Evolutionary conservation across 768 basidiomycete genomes (phyloP).

Genomic region (Mycena chlorophos): DNA sequence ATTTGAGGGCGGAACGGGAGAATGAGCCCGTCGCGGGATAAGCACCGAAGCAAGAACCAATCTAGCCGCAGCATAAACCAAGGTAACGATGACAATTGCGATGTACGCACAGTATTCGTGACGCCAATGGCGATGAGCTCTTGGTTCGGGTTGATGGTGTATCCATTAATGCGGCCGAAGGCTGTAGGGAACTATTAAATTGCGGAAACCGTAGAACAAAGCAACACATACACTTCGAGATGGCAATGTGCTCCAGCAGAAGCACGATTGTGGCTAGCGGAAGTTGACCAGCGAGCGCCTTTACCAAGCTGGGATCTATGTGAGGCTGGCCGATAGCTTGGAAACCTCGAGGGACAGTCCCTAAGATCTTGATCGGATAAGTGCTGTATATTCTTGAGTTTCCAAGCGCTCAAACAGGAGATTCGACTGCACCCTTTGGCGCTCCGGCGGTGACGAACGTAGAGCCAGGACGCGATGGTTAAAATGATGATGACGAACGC

Average conservation of each 20-base stretch:
- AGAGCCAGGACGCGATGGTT: constrained; percentile 86
- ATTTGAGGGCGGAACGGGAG: constrained; percentile 95
- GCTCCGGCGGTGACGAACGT: constrained; percentile 62
- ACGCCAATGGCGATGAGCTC: constrained; percentile 98
- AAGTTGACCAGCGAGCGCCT: constrained; percentile 71
- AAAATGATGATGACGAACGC: constrained; percentile 88
- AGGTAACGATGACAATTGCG: too few relatives aligned
- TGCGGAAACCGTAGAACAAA: background rate
- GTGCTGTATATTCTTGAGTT: constrained; percentile 28
- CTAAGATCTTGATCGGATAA: constrained; percentile 83
- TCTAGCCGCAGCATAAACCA: constrained; percentile 1
- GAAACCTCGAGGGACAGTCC: constrained; percentile 83
- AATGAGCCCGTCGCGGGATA: constrained; percentile 99
- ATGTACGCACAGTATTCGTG: constrained; percentile 60
- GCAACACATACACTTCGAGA: constrained; percentile 75
- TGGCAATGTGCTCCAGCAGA: constrained; percentile 93
- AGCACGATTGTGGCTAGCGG: constrained; percentile 88
- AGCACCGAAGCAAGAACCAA: constrained; percentile 87
- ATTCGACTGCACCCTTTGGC: constrained; percentile 74
- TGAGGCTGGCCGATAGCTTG: constrained; percentile 52
- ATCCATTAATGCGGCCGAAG: constrained; percentile 92
- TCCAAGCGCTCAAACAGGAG: constrained; percentile 47
- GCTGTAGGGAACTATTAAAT: constrained; percentile 43
- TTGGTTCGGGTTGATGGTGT: constrained; percentile 92
- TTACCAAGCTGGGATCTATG: constrained; percentile 49